phyloP scores from a whole-genome alignment of 2,329 filamentous ascomycete genomes.

The Epichloe uncinata region DNA sequence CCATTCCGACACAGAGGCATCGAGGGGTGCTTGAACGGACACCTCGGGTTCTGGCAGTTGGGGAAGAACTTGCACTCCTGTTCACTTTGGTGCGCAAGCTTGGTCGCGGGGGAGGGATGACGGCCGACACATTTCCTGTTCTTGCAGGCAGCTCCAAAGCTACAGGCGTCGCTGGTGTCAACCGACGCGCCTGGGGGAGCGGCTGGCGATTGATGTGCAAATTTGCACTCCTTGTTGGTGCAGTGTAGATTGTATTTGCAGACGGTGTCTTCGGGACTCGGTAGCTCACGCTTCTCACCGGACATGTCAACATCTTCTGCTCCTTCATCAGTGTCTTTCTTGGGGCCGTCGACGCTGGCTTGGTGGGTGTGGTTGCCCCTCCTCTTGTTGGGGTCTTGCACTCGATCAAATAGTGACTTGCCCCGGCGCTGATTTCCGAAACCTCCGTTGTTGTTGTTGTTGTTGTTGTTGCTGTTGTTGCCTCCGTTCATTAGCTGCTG shows the following conservation, averaged over 20 bases:
- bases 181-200: constrained; percentile 68
- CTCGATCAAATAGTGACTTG: constrained; percentile 62
- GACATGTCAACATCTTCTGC: constrained; percentile 53
- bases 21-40: constrained; percentile 77
- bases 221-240: constrained; percentile 80
- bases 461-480: constrained; percentile 25
- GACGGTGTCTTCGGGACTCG: constrained; percentile 50
- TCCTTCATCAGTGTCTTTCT: constrained; percentile 22
- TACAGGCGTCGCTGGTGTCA: constrained; percentile 69
- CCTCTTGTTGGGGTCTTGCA: constrained; percentile 38
- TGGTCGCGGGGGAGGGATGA: constrained; percentile 82
- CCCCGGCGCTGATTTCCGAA: constrained; percentile 26
- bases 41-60: constrained; percentile 77
- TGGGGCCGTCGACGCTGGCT: constrained; percentile 20
- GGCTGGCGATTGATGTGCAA: constrained; percentile 86
- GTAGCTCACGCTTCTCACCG: constrained; percentile 37
- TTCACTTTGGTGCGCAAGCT: constrained; percentile 63
- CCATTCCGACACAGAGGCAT: constrained; percentile 87
- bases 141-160: constrained; percentile 83
- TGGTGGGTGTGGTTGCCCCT: constrained; percentile 28
- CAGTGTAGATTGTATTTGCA: constrained; percentile 88
- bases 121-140: constrained; percentile 87
- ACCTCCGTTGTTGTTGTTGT: constrained; percentile 7
- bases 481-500: constrained; percentile 46
- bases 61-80: constrained; percentile 86